Conservation (phyloP, 192 early-diverging fungal genomes). For the Backusella psychrophila region DNA sequence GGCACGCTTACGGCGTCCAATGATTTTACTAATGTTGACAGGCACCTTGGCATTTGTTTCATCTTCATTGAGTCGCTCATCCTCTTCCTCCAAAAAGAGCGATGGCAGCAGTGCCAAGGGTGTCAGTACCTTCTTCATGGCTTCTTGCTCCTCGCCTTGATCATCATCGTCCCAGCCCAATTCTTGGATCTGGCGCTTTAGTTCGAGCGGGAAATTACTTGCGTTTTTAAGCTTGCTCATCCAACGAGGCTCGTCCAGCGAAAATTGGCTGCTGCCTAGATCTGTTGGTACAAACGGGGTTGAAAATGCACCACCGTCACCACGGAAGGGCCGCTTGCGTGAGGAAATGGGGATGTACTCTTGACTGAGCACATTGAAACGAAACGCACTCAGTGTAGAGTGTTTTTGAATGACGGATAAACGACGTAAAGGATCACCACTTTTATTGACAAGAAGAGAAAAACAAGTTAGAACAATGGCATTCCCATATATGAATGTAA, state of each 20-base stretch:
- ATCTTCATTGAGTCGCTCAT: constrained; percentile 23
- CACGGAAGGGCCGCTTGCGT: constrained; percentile 45
- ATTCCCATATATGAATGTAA: neutral
- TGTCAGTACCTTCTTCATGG: constrained; percentile 39
- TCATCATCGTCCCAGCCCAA: constrained; percentile 54
- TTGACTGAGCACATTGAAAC: constrained; percentile 44
- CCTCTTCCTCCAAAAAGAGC: constrained; percentile 49
- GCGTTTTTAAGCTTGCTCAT: constrained; percentile 46
- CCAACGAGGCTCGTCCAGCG: constrained; percentile 51
- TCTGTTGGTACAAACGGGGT: constrained; percentile 54
- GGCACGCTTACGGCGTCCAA: constrained; percentile 17
- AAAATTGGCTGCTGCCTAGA: constrained; percentile 49
- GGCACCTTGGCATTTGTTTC: neutral
- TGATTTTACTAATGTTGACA: constrained; percentile 19
- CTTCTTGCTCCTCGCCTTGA: constrained; percentile 41
- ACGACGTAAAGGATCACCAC: constrained; percentile 36
- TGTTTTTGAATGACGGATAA: constrained; percentile 42
- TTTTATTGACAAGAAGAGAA: neutral
- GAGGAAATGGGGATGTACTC: constrained; percentile 48
- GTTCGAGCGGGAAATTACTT: constrained; percentile 46
- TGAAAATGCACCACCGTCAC: constrained; percentile 37
- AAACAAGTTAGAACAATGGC: neutral
- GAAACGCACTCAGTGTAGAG: constrained; percentile 44
- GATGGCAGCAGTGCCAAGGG: constrained; percentile 49
- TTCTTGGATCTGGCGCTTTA: constrained; percentile 49